Evolutionary conservation across 345 rosid species (phyloP).

Genomic region (Aegle marmelos): DNA sequence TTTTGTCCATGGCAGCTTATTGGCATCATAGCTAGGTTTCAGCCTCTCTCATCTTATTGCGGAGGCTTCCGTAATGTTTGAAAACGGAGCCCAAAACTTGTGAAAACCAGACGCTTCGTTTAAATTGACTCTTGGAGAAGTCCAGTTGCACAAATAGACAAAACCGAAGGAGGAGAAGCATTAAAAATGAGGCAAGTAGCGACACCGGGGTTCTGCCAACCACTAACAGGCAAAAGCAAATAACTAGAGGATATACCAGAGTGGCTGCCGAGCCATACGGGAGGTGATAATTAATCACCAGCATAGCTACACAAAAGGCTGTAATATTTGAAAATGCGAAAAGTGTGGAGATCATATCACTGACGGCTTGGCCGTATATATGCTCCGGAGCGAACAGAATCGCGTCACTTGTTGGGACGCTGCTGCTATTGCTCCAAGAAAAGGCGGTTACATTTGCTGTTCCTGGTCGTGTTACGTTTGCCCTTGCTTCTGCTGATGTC

Average conservation of each 20-base stretch:
- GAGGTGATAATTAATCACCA: not conserved
- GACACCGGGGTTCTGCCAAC: not conserved
- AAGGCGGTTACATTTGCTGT: too few relatives aligned
- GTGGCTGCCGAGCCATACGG: not conserved
- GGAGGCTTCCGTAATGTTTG: not conserved
- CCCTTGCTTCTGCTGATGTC: too few relatives aligned
- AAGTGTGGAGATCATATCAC: not conserved
- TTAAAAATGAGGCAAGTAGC: not conserved
- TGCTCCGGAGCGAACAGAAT: too few relatives aligned
- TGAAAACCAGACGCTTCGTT: too few relatives aligned
- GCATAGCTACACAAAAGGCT: not conserved
- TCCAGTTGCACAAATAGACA: too few relatives aligned
- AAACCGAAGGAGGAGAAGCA: not conserved
- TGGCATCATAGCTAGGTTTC: too few relatives aligned
- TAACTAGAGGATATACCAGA: not conserved
- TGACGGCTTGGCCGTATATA: too few relatives aligned
- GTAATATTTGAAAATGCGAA: not conserved
- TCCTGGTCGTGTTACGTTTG: too few relatives aligned
- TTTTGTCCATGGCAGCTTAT: too few relatives aligned
- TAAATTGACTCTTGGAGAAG: too few relatives aligned
- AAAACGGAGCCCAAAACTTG: not conserved
- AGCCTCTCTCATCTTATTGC: not conserved
- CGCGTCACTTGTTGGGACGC: too few relatives aligned
- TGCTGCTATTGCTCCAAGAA: too few relatives aligned
- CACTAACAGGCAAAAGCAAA: not conserved